A percentile compares a stretch with the other conserved stretches of the same genome.
phyloP scores from a whole-genome alignment of 208 protist genomes.

The Wallacemonas rigidus region DNA sequence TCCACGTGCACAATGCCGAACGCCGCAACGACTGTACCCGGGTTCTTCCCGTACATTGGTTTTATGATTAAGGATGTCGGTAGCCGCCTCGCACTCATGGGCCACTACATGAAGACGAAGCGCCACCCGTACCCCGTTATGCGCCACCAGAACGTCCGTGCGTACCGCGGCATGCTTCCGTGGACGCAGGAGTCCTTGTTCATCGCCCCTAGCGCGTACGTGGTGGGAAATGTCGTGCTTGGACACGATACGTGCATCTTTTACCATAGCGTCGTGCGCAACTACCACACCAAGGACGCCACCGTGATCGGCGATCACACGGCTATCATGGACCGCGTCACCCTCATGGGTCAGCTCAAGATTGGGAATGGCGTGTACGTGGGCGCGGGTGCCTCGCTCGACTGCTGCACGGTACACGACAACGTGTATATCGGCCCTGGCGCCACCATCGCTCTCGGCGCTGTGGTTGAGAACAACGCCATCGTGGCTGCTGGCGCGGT shows the following conservation, averaged over 20 bases:
- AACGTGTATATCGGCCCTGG: slow-evolving; percentile 84
- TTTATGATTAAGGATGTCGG: slow-evolving; percentile 90
- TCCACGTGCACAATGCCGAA: slow-evolving; percentile 37
- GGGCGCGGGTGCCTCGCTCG: slow-evolving; percentile 69
- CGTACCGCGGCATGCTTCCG: slow-evolving; percentile 85
- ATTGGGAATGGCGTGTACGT: slow-evolving; percentile 67
- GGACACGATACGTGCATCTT: slow-evolving; percentile 83
- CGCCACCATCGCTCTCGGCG: slow-evolving; percentile 75
- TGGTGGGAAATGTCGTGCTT: slow-evolving; percentile 85
- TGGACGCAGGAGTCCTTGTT: slow-evolving; percentile 84
- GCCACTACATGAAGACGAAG: slow-evolving; percentile 63
- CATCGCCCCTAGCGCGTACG: slow-evolving; percentile 85
- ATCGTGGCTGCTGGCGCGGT: slow-evolving; percentile 86
- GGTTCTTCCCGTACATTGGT: slow-evolving; percentile 74
- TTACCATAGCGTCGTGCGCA: slow-evolving; percentile 88
- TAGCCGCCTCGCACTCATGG: slow-evolving; percentile 57
- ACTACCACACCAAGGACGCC: slow-evolving; percentile 71
- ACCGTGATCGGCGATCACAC: slow-evolving; percentile 77
- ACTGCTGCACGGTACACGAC: slow-evolving; percentile 86
- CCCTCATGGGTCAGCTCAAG: slow-evolving; percentile 79
- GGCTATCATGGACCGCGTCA: slow-evolving; percentile 86
- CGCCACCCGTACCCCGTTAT: slow-evolving; percentile 85
- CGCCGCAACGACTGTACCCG: slow-evolving; percentile 58
- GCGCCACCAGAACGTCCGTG: slow-evolving; percentile 85
- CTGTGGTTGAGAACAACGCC: slow-evolving; percentile 82